Percentiles rank a stretch among this genome's conserved stretches.
Evolutionary conservation across 192 early-diverging fungal species (phyloP).

Genomic region (Physocladia obscura): DNA sequence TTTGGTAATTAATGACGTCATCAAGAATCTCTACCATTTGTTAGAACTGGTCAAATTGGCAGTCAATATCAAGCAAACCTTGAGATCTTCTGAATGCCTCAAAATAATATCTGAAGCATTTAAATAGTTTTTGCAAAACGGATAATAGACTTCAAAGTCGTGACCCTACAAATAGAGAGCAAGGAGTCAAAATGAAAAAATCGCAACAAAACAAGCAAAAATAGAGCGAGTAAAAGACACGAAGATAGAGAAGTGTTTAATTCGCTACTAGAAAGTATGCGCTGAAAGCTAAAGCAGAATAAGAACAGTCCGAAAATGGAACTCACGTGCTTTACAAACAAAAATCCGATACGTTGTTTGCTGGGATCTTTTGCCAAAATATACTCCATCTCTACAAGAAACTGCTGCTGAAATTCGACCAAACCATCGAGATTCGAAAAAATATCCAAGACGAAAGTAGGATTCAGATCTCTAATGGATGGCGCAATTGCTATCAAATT

Average conservation of each 20-base stretch:
- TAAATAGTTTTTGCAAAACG: conserved; percentile 66
- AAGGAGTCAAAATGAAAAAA: too few relatives aligned
- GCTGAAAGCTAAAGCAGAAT: conserved; percentile 83
- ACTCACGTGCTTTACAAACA: conserved; percentile 72
- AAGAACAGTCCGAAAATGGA: conserved; percentile 46
- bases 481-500: conserved; percentile 23
- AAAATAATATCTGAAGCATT: not conserved
- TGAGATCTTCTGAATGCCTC: too few relatives aligned
- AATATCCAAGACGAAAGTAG: conserved; percentile 74
- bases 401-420: conserved; percentile 93
- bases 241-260: conserved; percentile 31
- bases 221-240: too few relatives aligned
- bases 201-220: too few relatives aligned
- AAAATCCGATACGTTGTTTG: conserved; percentile 79
- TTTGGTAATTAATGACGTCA: conserved; percentile 2
- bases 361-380: too few relatives aligned
- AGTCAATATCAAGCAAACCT: too few relatives aligned
- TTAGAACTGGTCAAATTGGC: too few relatives aligned
- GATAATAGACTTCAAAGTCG: conserved; percentile 50
- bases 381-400: conserved; percentile 85
- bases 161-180: too few relatives aligned
- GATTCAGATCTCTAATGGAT: conserved; percentile 72
- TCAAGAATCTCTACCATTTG: too few relatives aligned
- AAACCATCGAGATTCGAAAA: conserved; percentile 92
- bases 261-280: conserved; percentile 75